Base-by-base conservation (phyloP, 139 green algal genomes). In the Chlorella sp. region DNA sequence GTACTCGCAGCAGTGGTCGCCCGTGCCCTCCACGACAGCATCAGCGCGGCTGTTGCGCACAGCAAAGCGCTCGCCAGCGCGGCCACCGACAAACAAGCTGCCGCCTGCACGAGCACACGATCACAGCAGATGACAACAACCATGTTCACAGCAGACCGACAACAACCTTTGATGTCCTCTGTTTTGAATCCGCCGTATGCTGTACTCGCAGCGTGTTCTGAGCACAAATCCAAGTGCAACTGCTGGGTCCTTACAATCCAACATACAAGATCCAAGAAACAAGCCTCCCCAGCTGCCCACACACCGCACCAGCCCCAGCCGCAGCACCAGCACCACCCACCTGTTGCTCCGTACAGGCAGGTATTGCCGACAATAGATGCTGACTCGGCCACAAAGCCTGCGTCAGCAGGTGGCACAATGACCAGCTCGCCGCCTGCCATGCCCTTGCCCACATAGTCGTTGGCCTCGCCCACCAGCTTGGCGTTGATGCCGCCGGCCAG, bases 391-490 rank as follows among this genome's bases (percentile, higher is more conserved):
- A 75, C 68, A 76, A 95, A 96, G 17, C 71, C 62, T 5, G 31
- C 35, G 62, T 82, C 79, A 22, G 88, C 66, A 1, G 91, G 92
- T 1, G 92, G 95, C 74, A 94, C 80, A 72, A 99, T 97, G 61
- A 80, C 77, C 17, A 99, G 81, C 31, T 95, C 87, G 30, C 95
- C 95, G 31, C 95, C 95, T 14, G 88, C 90, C 92, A 99, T 99
- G 80, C 94, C 90, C 90, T 99, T 99, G 83, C 95, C 87, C 20
- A 99, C 95, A 73, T 99, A 99, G 86, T 99, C 95, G 80, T 99
- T 99, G 71, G 92, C 94, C 92, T 99, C 95, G 26, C 95, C 95
- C 10, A 88, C 82, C 62, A 99, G 87, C 35, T 83, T 84, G 31
- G 94, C 85, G 24, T 88, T 77, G 77, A 97, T 85, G 75, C 91